Base-by-base conservation (phyloP, 2,329 filamentous ascomycete species). In the Pyricularia pennisetigena region DNA sequence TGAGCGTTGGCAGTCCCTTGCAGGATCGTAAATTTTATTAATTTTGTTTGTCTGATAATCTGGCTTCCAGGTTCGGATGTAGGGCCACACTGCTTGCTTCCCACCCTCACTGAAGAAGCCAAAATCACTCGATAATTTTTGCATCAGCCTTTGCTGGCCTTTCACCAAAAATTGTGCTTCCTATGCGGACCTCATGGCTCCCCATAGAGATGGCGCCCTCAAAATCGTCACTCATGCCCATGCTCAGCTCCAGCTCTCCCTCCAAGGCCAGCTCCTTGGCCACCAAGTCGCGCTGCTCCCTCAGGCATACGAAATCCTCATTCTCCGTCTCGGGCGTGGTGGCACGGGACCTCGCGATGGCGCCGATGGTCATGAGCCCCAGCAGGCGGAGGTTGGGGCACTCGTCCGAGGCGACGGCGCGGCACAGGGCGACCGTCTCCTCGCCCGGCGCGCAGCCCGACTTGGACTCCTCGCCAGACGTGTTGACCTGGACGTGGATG, bases 201-300 rank as follows among this genome's bases (percentile, higher is more conserved):
- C 95, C 95, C 82, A 93, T 82, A 14, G 79, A 80, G 74, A 98
- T 89, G 0, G 95, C 95, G 8, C 90, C 91, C 81, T 97, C 94
- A 77, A 94, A 99, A 78, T 99, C 95, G 75, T 92, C 88, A 76
- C 93, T 97, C 95, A 99, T 99, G 7, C 94, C 94, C 94, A 99
- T 99, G 79, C 94, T 97, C 79, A 98, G 78, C 82, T 97, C 93
- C 73, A 97, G 76, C 70, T 84, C 83, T n/a, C 66, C 35, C 49
- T 29, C 29, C 59, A 87, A 72, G 0, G 82, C 86, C 67, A 94
- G 74, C 72, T 88, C 89, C 74, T 79, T 75, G 2, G 83, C 86
- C 2, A 97, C 87, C 16, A 86, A 78, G 76, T 96, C 91, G 68
- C 92, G 82, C 76, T 91, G 89, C 74, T 90, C 84, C 66, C 81